Evolutionary conservation across 2,329 filamentous ascomycete genomes (phyloP).

Genomic region (Ustulina deusta): DNA sequence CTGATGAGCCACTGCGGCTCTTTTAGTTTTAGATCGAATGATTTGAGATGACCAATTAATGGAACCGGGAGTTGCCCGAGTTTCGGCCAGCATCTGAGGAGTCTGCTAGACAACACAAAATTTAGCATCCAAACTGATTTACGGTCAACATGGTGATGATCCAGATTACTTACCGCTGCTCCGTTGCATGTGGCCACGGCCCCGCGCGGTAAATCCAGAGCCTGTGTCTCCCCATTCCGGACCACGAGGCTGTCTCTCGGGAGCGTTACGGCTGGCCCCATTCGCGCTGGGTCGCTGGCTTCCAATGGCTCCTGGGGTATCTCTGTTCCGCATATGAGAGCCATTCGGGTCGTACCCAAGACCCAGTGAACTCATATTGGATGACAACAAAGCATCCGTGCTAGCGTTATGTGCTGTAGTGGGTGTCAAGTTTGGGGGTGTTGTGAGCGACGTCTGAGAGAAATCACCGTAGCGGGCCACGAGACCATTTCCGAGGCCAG

Average conservation of each 20-base stretch:
- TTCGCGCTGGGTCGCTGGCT: constrained; percentile 71
- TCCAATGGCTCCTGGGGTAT: constrained; percentile 71
- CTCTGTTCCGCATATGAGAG: constrained; percentile 57
- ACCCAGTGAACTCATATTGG: constrained; percentile 59
- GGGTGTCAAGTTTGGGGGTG: constrained; percentile 52
- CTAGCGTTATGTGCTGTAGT: constrained; percentile 52
- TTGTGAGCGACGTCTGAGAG: constrained; percentile 49
- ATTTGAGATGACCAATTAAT: constrained; percentile 39
- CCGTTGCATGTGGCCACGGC: constrained; percentile 70
- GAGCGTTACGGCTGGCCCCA: constrained; percentile 59
- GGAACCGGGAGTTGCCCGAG: constrained; percentile 50
- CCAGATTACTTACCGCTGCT: constrained; percentile 66
- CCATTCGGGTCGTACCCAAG: constrained; percentile 63
- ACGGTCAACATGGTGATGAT: neutral
- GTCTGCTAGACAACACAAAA: constrained; percentile 38
- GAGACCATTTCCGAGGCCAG: constrained; percentile 61
- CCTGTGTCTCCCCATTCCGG: constrained; percentile 69
- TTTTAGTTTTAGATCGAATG: neutral
- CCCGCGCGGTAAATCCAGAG: constrained; percentile 65
- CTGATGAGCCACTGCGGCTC: neutral
- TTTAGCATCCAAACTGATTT: constrained; percentile 19
- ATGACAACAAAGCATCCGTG: constrained; percentile 50
- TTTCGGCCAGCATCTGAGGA: constrained; percentile 52
- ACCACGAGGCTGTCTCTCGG: constrained; percentile 73
- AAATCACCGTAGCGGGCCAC: constrained; percentile 53